Conservation (phyloP, 1,284 basidiomycete genomes). For the Ceratobasidium theobromae region DNA sequence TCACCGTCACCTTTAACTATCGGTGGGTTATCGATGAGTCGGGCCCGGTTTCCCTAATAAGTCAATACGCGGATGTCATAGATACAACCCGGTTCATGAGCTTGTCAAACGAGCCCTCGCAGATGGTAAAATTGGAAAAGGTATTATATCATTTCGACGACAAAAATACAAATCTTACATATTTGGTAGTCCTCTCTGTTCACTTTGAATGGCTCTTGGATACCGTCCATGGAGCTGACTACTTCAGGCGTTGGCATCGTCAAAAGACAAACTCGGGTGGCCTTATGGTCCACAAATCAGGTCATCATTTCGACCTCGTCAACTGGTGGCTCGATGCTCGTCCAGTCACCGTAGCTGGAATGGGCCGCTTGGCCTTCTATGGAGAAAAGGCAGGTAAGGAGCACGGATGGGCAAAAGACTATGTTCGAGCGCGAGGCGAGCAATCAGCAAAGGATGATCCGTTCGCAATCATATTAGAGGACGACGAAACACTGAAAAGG, state of each 20-base stretch:
- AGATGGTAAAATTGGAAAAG: constrained; percentile 53
- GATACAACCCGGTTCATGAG: constrained; percentile 59
- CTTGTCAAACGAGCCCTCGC: constrained; percentile 54
- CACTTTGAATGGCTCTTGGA: constrained; percentile 59
- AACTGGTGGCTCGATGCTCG: constrained; percentile 59
- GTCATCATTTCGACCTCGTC: constrained; percentile 56
- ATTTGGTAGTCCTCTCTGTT: constrained; percentile 50
- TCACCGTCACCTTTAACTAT: constrained; percentile 53
- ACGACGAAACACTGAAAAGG: constrained; percentile 50
- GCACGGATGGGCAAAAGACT: constrained; percentile 54
- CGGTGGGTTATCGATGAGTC: constrained; percentile 44
- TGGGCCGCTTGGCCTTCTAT: constrained; percentile 55
- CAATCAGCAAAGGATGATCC: constrained; percentile 52
- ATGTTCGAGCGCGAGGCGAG: constrained; percentile 50
- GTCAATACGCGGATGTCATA: constrained; percentile 33
- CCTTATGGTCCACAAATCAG: constrained; percentile 57
- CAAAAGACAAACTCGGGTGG: constrained; percentile 56
- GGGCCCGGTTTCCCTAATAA: not conserved
- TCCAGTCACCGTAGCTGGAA: constrained; percentile 54
- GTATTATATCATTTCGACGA: constrained; percentile 33
- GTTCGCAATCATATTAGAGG: constrained; percentile 55
- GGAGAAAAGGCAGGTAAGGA: constrained; percentile 51
- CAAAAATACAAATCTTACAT: not conserved
- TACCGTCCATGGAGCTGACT: constrained; percentile 58
- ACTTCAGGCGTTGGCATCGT: constrained; percentile 57